These are phyloP conservation scores for Euphorbia schlechtendalii DNA, from an alignment of 441 rosid genomes.

Conservation along the genomic window DNA sequence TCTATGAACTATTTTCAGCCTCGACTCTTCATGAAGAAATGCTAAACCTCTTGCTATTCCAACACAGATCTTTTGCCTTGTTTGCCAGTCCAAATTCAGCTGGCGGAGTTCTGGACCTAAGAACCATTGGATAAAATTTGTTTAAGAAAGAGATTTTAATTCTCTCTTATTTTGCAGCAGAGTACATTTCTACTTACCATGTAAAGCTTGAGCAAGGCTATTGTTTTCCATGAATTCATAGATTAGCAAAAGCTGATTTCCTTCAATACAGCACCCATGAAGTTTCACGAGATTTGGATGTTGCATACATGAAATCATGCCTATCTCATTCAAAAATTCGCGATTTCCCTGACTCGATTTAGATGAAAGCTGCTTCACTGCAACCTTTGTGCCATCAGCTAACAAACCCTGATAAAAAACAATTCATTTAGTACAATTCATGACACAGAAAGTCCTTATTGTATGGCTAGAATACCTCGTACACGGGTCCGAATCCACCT, in stretches of 20 bases:
- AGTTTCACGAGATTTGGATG: constrained; percentile 47
- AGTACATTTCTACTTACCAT: constrained; percentile 23
- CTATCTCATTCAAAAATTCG: constrained; percentile 64
- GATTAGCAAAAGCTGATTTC: constrained; percentile 36
- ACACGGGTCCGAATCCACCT: neutral
- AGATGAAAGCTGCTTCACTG: constrained; percentile 66
- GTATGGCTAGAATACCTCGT: neutral
- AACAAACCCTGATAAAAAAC: neutral
- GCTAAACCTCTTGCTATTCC: constrained; percentile 59
- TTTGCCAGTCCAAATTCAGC: constrained; percentile 55
- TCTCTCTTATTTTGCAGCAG: neutral
- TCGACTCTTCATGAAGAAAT: constrained; percentile 64
- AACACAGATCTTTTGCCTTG: constrained; percentile 47
- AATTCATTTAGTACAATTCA: too few species aligned
- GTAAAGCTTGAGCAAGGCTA: constrained; percentile 36
- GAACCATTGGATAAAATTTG: neutral
- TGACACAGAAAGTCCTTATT: too few species aligned
- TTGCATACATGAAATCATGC: constrained; percentile 46
- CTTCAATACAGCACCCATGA: constrained; percentile 44
- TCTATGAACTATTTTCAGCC: constrained; percentile 59
- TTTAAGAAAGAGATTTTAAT: too few species aligned
- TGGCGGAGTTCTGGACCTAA: constrained; percentile 27
- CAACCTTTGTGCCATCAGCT: neutral
- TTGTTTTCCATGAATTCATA: constrained; percentile 53
- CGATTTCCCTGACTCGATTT: constrained; percentile 68